Evolutionary conservation across 2,329 filamentous ascomycete species (phyloP).

Genomic region (Didymella exigua): DNA sequence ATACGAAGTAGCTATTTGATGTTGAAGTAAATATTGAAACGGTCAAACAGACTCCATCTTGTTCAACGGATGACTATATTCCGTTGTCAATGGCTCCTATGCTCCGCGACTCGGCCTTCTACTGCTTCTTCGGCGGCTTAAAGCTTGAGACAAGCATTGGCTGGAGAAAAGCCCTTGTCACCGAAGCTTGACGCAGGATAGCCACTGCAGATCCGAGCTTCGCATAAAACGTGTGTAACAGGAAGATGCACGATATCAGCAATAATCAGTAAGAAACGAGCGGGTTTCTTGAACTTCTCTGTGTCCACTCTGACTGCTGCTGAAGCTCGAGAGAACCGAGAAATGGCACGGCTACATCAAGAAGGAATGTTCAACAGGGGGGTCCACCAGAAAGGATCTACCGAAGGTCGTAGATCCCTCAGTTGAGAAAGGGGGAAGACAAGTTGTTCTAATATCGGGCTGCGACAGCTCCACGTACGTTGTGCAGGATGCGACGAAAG

Average conservation of each 20-base stretch:
- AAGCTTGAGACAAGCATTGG: not conserved
- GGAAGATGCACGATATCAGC: not conserved
- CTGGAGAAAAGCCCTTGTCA: constrained; percentile 7
- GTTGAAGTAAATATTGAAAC: not conserved
- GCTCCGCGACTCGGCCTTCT: not conserved
- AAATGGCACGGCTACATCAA: not conserved
- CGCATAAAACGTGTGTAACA: not conserved
- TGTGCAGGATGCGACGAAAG: not conserved
- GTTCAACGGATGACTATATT: not conserved
- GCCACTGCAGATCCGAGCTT: constrained; percentile 14
- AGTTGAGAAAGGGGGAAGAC: not conserved
- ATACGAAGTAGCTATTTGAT: not conserved
- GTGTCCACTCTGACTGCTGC: not conserved
- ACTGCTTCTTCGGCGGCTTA: not conserved
- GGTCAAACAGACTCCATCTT: no score
- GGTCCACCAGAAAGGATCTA: no score
- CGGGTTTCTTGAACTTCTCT: not conserved
- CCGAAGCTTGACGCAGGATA: constrained; percentile 8
- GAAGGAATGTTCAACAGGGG: not conserved
- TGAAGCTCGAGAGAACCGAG: not conserved
- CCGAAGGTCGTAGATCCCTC: no score
- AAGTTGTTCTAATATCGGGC: not conserved
- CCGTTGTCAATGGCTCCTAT: constrained; percentile 3
- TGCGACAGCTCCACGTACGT: not conserved
- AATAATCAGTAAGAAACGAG: not conserved